Base-by-base conservation (phyloP, 352 stramenopile species). In the Phytopythium aichiense region DNA sequence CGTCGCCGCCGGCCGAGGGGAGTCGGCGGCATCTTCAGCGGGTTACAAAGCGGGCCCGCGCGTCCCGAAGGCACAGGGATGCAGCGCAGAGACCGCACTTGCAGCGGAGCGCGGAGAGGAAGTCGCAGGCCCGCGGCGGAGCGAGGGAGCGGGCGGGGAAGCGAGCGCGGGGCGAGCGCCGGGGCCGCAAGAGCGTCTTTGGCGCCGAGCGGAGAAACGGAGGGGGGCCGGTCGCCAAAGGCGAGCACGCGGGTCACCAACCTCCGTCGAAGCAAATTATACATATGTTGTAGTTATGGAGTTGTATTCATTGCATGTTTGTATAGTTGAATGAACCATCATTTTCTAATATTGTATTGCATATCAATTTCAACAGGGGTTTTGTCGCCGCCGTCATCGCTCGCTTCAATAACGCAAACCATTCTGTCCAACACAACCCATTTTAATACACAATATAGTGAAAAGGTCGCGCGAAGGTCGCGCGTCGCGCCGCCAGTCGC, bases 391-490 rank as follows among this genome's bases (percentile, higher is more conserved):
- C 22, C 45, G 22, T 51, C 45, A 51, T 51, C 45, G 13, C n/a
- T 28, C 5, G 4, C 43, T n/a, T 11, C 43, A 50, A 28, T 50
- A 28, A 50, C 20, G 43, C 35, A 40, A n/a, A 15, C 15, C 38
- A n/a, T 45, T 45, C 13, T 20, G 2, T 45, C 35, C 35, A 16
- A 1, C 5, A 16, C 35, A 40, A 16, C 12, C 4, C 35, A 40
- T 16, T 16, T 15, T 16, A 15, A 9, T 16, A 5, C 13, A 9
- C 28, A 40, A 40, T 40, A 45, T 42, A 33, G 22, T 56, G 12
- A 37, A 15, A 15, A 71, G 30, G 72, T 81, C 48, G 63, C 67
- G 43, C 69, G 72, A 81, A 84, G 67, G 75, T 79, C 50, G 64
- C 51, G 16, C 37, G 50, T 78, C 74, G 68, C 65, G 67, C 51